A percentile compares a stretch with the other conserved stretches of the same genome.
These are phyloP conservation scores for Ganoderma multipileum DNA, from an alignment of 1,284 basidiomycete genomes.

Conservation along the genomic window DNA sequence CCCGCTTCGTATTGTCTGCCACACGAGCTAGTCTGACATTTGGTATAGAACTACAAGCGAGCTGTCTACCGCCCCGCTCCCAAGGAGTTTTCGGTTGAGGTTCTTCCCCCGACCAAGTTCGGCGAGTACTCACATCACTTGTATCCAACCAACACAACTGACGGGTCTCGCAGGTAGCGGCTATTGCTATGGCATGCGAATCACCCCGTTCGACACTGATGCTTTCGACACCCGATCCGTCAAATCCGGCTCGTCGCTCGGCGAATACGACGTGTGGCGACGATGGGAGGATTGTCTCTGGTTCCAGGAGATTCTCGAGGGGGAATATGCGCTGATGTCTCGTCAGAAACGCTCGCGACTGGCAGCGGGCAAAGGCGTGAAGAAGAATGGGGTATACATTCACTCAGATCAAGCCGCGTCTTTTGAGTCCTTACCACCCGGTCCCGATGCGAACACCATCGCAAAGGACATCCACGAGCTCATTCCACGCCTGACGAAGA, in stretches of 20 bases:
- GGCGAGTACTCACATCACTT: constrained; percentile 45
- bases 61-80: constrained; percentile 68
- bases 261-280: constrained; percentile 76
- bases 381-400: constrained; percentile 74
- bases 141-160: constrained; percentile 10
- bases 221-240: constrained; percentile 42
- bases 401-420: constrained; percentile 75
- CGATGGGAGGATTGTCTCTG: constrained; percentile 82
- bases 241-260: constrained; percentile 38
- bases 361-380: constrained; percentile 73
- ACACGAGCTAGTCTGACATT: constrained; percentile 9
- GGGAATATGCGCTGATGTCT: constrained; percentile 66
- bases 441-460: constrained; percentile 74
- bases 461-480: constrained; percentile 68
- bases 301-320: constrained; percentile 73
- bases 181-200: constrained; percentile 67
- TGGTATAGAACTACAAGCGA: constrained; percentile 56
- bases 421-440: constrained; percentile 85
- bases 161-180: constrained; percentile 50
- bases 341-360: constrained; percentile 69
- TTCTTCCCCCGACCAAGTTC: constrained; percentile 63
- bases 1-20: neutral
- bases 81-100: constrained; percentile 61
- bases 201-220: constrained; percentile 49
- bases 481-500: constrained; percentile 72